A percentile compares a stretch with the other conserved stretches of the same genome.
Evolutionary conservation across 352 stramenopile species (phyloP).

Genomic region (Phytophthora sp.): DNA sequence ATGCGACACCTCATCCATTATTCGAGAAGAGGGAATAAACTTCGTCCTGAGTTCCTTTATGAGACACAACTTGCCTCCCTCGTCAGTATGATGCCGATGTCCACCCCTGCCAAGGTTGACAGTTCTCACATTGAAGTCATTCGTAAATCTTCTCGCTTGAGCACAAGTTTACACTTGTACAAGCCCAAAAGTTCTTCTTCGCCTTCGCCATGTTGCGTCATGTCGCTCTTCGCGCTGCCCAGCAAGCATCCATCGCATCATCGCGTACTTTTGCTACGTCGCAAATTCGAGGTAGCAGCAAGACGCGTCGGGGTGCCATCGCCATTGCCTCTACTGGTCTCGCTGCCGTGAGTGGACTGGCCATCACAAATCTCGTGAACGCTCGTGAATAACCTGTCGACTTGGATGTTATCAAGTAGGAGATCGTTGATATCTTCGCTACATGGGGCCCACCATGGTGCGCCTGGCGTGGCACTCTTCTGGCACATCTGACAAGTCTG

Average conservation of each 20-base stretch:
- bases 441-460: constrained; percentile 90
- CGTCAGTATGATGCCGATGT: too few species aligned
- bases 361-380: constrained; percentile 72
- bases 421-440: constrained; percentile 90
- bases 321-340: constrained; percentile 60
- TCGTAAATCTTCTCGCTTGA: too few species aligned
- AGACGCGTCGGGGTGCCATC: constrained; percentile 49
- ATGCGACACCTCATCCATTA: too few species aligned
- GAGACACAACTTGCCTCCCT: too few species aligned
- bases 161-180: too few species aligned
- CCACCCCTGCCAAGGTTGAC: too few species aligned
- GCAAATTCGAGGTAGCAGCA: constrained; percentile 41
- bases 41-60: too few species aligned
- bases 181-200: too few species aligned
- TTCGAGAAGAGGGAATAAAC: too few species aligned
- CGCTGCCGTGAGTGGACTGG: constrained; percentile 61
- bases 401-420: constrained; percentile 82
- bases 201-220: constrained; percentile 69
- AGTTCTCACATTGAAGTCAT: too few species aligned
- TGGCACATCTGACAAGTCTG: constrained; percentile 92
- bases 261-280: constrained; percentile 55
- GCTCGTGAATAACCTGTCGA: constrained; percentile 74
- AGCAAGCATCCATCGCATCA: constrained; percentile 42
- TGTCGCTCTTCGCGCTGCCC: constrained; percentile 27
- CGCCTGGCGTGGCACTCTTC: constrained; percentile 94